Evolutionary conservation across 140 eudicot genomes (phyloP).

Genomic region (Bidens hawaiensis): DNA sequence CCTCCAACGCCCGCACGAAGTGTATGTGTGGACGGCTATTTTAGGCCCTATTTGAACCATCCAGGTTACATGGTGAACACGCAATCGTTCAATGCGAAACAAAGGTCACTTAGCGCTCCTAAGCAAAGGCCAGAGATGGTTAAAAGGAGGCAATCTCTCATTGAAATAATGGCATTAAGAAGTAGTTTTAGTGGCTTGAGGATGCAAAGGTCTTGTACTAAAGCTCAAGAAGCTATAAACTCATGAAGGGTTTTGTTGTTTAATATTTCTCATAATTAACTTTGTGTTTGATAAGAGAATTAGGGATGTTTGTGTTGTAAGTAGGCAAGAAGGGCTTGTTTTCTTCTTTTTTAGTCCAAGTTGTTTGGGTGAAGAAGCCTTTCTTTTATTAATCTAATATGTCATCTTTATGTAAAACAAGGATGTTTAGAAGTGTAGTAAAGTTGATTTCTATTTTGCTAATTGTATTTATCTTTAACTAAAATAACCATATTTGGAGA

Average conservation of each 20-base stretch:
- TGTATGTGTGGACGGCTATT: slow-evolving; percentile 55
- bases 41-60: slow-evolving; percentile 41
- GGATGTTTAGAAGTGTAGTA: slow-evolving; percentile 1
- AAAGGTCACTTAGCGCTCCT: slow-evolving; percentile 82
- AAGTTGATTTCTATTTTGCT: background rate
- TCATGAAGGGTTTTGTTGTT: slow-evolving; percentile 25
- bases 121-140: slow-evolving; percentile 71
- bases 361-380: slow-evolving; percentile 19
- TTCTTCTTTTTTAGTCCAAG: slow-evolving; percentile 2
- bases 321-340: slow-evolving; percentile 20
- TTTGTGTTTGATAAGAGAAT: slow-evolving; percentile 21
- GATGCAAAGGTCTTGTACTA: slow-evolving; percentile 71
- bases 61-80: slow-evolving; percentile 88
- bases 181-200: slow-evolving; percentile 77
- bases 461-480: no score
- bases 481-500: no score
- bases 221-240: slow-evolving; percentile 58
- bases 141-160: slow-evolving; percentile 57
- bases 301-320: slow-evolving; percentile 42
- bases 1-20: slow-evolving; percentile 70
- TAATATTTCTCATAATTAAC: slow-evolving; percentile 1
- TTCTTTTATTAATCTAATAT: slow-evolving; percentile 18
- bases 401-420: slow-evolving; percentile 11
- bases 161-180: slow-evolving; percentile 84
- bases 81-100: slow-evolving; percentile 68